A percentile compares a stretch with the other conserved stretches of the same genome.
Evolutionary conservation across 1,284 basidiomycete species (phyloP).

Genomic region (Ustilago nuda): DNA sequence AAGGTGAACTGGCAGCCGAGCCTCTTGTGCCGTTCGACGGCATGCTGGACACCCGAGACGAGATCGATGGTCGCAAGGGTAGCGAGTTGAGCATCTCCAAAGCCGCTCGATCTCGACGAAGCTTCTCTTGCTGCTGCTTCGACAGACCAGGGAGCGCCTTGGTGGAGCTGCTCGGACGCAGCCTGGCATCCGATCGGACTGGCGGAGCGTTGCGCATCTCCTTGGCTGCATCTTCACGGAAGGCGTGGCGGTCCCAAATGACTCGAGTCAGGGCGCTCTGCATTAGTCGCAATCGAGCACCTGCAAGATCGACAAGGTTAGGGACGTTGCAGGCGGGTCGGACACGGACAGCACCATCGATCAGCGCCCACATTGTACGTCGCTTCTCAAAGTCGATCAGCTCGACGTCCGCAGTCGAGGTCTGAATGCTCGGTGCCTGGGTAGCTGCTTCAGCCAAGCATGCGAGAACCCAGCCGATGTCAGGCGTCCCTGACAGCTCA

Average conservation of each 20-base stretch:
- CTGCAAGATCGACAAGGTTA: constrained; percentile 54
- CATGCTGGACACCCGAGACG: constrained; percentile 49
- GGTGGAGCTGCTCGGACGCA: constrained; percentile 33
- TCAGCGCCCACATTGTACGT: constrained; percentile 58
- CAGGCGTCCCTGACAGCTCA: constrained; percentile 50
- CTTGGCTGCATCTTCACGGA: constrained; percentile 61
- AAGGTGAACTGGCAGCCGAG: constrained; percentile 13
- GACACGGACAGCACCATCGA: constrained; percentile 53
- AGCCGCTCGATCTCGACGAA: constrained; percentile 53
- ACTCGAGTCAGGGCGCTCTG: constrained; percentile 55
- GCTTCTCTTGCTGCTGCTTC: constrained; percentile 61
- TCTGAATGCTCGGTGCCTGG: constrained; percentile 32
- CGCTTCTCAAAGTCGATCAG: constrained; percentile 64
- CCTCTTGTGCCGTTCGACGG: constrained; percentile 22
- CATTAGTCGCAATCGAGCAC: constrained; percentile 54
- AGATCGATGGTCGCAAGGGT: constrained; percentile 32
- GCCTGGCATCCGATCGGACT: constrained; percentile 24
- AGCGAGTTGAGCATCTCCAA: constrained; percentile 38
- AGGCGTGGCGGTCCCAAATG: constrained; percentile 58
- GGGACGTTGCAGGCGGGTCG: constrained; percentile 42
- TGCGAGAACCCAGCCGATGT: constrained; percentile 65
- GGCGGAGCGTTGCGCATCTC: constrained; percentile 53
- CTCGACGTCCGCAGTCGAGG: constrained; percentile 34
- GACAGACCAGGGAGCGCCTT: constrained; percentile 50
- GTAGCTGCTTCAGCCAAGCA: constrained; percentile 59